Percentiles rank a stretch among this genome's conserved stretches.
Evolutionary conservation across 2,329 filamentous ascomycete genomes (phyloP).

Genomic region (Arachnomyces sp.): DNA sequence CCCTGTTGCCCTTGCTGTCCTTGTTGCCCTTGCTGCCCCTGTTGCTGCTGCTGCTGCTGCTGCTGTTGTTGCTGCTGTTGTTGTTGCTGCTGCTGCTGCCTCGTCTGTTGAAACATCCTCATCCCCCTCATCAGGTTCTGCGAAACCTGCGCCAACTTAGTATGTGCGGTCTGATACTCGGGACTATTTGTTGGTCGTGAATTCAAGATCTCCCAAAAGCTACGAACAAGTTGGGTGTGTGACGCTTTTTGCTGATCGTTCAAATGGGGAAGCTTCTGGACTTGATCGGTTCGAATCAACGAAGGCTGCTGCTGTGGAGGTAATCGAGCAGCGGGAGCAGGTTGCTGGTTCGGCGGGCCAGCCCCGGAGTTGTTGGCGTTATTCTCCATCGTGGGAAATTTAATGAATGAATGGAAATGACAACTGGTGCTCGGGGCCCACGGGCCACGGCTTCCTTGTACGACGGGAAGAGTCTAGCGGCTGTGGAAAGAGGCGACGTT

Average conservation of each 20-base stretch:
- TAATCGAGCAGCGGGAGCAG: conserved; percentile 20
- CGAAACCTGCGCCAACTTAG: conserved; percentile 46
- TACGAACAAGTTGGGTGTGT: conserved; percentile 47
- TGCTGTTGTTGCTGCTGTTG: conserved; percentile 24
- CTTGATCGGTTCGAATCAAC: conserved; percentile 46
- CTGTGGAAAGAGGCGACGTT: no score
- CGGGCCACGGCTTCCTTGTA: no score
- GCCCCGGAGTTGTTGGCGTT: conserved; percentile 1
- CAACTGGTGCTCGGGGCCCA: no score
- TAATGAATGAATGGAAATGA: no score
- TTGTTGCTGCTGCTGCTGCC: conserved; percentile 22
- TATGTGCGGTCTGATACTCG: conserved; percentile 44
- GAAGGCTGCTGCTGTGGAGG: conserved; percentile 35
- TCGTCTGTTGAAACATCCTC: conserved; percentile 34
- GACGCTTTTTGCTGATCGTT: conserved; percentile 49
- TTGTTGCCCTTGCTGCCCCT: conserved; percentile 28
- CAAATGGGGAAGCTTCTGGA: conserved; percentile 46
- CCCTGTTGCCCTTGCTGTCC: no score
- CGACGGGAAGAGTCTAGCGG: no score
- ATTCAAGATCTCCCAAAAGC: conserved; percentile 48
- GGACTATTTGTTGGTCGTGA: conserved; percentile 40
- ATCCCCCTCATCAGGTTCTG: conserved; percentile 46
- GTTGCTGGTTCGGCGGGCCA: conserved; percentile 5
- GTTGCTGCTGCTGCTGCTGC: conserved; percentile 14
- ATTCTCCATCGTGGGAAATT: conserved; percentile 3